These are phyloP conservation scores for Diaporthe sp. DNA, from an alignment of 2,329 filamentous ascomycete species.

Conservation along the genomic window DNA sequence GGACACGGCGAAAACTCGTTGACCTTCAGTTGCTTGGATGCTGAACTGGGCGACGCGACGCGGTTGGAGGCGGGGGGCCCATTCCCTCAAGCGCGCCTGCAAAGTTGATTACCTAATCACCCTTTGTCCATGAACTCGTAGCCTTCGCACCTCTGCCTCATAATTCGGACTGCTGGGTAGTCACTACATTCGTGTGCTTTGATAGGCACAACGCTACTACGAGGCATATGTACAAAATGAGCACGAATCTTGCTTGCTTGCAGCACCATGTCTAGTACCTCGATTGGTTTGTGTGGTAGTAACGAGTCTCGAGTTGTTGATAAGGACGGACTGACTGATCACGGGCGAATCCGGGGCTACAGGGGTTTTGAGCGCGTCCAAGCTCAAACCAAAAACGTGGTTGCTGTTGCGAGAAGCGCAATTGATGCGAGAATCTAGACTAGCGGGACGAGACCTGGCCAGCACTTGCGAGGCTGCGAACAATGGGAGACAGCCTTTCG, in stretches of 20 bases:
- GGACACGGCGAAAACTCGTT: not conserved
- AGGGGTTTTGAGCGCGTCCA: conserved; percentile 15
- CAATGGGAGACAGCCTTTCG: not conserved
- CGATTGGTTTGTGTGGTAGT: not conserved
- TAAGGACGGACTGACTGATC: not conserved
- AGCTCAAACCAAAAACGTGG: conserved; percentile 27
- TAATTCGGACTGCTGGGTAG: not conserved
- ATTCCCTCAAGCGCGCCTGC: not conserved
- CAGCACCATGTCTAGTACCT: not conserved
- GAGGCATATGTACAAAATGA: not conserved
- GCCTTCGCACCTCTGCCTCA: not conserved
- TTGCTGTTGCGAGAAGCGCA: conserved; percentile 17
- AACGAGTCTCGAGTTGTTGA: not conserved
- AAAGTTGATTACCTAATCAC: conserved; percentile 18
- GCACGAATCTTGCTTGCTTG: not conserved
- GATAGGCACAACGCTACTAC: not conserved
- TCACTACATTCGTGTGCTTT: not conserved
- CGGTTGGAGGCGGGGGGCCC: conserved; percentile 23
- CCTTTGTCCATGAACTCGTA: not conserved
- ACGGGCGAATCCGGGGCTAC: not conserved
- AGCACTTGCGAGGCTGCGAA: conserved; percentile 4
- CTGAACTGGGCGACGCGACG: conserved; percentile 37
- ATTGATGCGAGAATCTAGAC: conserved; percentile 5
- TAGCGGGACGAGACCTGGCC: not conserved
- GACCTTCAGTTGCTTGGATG: conserved; percentile 28